phyloP scores from a whole-genome alignment of 176 grass and related monocot genomes.

The Elaeis guineensis region DNA sequence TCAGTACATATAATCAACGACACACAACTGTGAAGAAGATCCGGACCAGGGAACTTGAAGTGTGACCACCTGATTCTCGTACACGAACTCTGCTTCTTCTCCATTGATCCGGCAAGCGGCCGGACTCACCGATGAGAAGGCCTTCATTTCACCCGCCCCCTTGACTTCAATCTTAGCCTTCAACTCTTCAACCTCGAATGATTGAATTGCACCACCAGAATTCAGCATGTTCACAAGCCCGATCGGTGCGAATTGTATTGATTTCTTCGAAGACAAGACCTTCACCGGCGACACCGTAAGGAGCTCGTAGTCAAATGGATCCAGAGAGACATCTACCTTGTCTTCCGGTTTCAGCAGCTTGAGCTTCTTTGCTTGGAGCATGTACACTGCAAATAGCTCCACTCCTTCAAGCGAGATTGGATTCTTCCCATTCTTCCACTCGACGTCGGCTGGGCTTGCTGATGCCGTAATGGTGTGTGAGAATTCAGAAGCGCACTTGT shows the following conservation, averaged over 20 bases:
- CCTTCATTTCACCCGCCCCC: conserved; percentile 59
- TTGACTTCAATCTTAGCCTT: conserved; percentile 41
- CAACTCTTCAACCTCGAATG: conserved; percentile 14
- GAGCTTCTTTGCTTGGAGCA: conserved; percentile 31
- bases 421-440: conserved; percentile 43
- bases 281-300: conserved; percentile 66
- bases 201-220: conserved; percentile 59
- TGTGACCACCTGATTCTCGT: conserved; percentile 38
- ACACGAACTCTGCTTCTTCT: conserved; percentile 35
- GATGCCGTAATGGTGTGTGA: conserved; percentile 42
- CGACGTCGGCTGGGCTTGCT: conserved; percentile 47
- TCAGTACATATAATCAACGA: no score
- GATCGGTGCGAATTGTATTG: conserved; percentile 49
- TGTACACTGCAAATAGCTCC: conserved; percentile 49
- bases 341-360: conserved; percentile 37
- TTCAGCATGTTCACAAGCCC: conserved; percentile 92
- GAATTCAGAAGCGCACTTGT: conserved; percentile 43
- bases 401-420: conserved; percentile 29
- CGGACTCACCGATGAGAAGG: conserved; percentile 55
- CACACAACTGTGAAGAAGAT: conserved; percentile 23
- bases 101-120: conserved; percentile 47
- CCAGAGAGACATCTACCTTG: conserved; percentile 43
- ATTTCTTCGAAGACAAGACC: neutral
- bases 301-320: conserved; percentile 78
- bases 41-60: conserved; percentile 67